Percentiles rank a stretch among this genome's conserved stretches.
Conservation (phyloP, 208 protist genomes). For the Leishmania aethiopica region DNA sequence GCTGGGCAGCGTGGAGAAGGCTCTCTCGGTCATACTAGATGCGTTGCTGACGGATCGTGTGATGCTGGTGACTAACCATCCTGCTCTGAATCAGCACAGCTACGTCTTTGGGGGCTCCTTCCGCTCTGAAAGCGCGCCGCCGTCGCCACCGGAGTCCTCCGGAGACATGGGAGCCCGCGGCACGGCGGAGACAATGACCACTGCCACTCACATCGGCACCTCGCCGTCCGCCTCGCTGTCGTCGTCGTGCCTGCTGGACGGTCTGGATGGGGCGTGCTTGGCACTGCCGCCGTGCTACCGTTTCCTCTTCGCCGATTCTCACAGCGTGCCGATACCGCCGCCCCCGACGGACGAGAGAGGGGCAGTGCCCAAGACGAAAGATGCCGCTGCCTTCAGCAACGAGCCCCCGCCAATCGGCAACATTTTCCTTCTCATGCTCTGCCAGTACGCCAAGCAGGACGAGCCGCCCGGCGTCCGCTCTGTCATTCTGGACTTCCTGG, state of each 20-base stretch:
- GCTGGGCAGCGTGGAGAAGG: slow-evolving; percentile 39
- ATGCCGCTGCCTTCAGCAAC: neutral
- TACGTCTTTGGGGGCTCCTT: slow-evolving; percentile 3
- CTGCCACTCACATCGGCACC: neutral
- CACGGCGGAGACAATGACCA: neutral
- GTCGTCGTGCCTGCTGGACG: slow-evolving; percentile 17
- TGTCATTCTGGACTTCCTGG: slow-evolving; percentile 67
- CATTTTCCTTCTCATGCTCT: slow-evolving; percentile 68
- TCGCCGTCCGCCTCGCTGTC: slow-evolving; percentile 4
- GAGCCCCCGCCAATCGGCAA: slow-evolving; percentile 46
- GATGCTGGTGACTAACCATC: slow-evolving; percentile 7
- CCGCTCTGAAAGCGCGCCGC: neutral
- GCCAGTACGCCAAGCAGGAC: slow-evolving; percentile 79
- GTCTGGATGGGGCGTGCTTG: neutral
- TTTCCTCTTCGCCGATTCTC: slow-evolving; percentile 43
- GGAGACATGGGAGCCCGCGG: neutral
- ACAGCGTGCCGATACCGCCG: neutral
- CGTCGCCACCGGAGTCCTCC: neutral
- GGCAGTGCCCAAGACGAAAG: neutral
- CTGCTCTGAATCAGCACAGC: slow-evolving; percentile 3
- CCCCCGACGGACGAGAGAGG: neutral
- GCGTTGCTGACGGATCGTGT: slow-evolving; percentile 40
- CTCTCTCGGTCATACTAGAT: slow-evolving; percentile 47
- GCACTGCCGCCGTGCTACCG: slow-evolving; percentile 62
- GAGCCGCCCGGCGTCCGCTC: slow-evolving; percentile 49